A percentile compares a stretch with the other conserved stretches of the same genome.
Conservation (phyloP, 441 rosid species). For the Euphorbia corollata region DNA sequence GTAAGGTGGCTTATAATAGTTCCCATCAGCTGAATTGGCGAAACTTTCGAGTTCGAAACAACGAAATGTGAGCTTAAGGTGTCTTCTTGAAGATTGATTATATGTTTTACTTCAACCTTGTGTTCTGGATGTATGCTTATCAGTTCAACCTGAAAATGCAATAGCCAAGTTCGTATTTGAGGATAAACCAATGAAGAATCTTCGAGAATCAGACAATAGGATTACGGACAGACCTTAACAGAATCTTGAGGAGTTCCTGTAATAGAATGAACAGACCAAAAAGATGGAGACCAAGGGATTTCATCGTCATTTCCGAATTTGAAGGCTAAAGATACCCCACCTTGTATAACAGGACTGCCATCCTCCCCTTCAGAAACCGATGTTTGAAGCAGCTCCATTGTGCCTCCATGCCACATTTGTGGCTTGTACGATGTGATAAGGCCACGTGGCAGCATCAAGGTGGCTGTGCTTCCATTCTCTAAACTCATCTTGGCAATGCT, state of each 20-base stretch:
- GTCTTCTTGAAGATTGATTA: conserved; percentile 43
- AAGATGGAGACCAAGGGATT: conserved; percentile 40
- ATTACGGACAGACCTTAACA: conserved; percentile 35
- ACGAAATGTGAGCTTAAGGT: conserved; percentile 49
- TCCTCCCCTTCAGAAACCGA: conserved; percentile 53
- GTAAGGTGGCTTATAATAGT: conserved; percentile 61
- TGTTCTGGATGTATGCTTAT: conserved; percentile 38
- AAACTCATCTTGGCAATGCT: conserved; percentile 57
- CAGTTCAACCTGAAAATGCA: conserved; percentile 51
- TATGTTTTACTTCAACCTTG: conserved; percentile 47
- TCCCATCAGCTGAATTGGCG: conserved; percentile 37
- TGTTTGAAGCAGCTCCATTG: conserved; percentile 71
- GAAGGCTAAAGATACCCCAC: conserved; percentile 61
- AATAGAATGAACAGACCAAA: conserved; percentile 51
- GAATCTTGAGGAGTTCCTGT: conserved; percentile 51
- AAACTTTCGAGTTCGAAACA: conserved; percentile 39
- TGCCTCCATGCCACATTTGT: conserved; percentile 70
- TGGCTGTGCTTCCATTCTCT: conserved; percentile 59
- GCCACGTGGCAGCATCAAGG: conserved; percentile 59
- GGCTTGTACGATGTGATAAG: conserved; percentile 77
- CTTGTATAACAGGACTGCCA: conserved; percentile 51
- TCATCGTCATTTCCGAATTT: conserved; percentile 33
- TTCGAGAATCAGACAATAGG: no score
- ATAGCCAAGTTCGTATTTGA: conserved; percentile 12
- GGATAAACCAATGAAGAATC: not conserved